A percentile compares a stretch with the other conserved stretches of the same genome.
Evolutionary conservation across 2,329 filamentous ascomycete genomes (phyloP).

Genomic region (Dactylonectria estremocensis): DNA sequence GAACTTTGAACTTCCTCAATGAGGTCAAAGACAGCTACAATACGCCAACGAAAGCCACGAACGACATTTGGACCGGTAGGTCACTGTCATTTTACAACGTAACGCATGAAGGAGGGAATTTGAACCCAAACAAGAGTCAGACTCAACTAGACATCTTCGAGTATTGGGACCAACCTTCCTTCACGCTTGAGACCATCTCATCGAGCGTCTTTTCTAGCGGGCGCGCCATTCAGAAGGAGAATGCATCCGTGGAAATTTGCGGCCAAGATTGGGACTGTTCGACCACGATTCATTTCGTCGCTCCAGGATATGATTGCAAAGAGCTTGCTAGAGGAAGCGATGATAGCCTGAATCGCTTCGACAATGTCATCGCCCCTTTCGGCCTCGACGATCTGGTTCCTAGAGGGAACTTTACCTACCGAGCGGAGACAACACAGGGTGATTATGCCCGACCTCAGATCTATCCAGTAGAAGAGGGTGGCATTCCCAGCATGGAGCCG

Average conservation of each 20-base stretch:
- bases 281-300: constrained; percentile 38
- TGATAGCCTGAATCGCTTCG: constrained; percentile 25
- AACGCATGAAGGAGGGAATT: neutral
- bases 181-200: neutral
- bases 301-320: constrained; percentile 42
- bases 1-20: constrained; percentile 43
- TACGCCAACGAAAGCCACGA: neutral
- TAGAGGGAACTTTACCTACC: constrained; percentile 35
- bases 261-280: constrained; percentile 43
- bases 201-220: neutral
- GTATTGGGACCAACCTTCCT: constrained; percentile 5
- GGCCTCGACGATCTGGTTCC: constrained; percentile 35
- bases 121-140: neutral
- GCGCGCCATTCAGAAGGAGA: constrained; percentile 16
- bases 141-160: constrained; percentile 30
- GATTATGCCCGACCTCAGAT: constrained; percentile 40
- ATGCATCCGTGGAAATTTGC: constrained; percentile 30
- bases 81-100: neutral
- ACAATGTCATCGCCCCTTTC: constrained; percentile 28
- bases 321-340: constrained; percentile 23
- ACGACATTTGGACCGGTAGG: neutral
- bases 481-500: neutral
- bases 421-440: constrained; percentile 25
- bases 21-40: constrained; percentile 22
- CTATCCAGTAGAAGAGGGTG: neutral